Evolutionary conservation across 768 basidiomycete genomes (phyloP).

Genomic region (Suillus discolor): DNA sequence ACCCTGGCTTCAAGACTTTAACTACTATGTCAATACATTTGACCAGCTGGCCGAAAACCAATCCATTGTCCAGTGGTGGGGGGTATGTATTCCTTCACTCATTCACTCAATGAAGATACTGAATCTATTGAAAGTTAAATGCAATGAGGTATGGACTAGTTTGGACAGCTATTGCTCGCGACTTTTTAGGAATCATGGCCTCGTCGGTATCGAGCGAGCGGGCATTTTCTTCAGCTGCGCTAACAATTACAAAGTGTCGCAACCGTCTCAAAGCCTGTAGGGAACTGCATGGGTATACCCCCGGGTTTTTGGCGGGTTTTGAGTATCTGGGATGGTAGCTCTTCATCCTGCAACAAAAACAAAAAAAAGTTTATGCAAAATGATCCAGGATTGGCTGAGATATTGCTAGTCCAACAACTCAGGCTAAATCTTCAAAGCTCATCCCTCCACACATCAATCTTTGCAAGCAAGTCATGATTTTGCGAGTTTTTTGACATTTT

Average conservation of each 20-base stretch:
- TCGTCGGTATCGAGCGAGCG: slow-evolving; percentile 39
- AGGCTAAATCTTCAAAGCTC: no score
- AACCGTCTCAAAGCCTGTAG: slow-evolving; percentile 37
- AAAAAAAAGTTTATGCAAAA: no score
- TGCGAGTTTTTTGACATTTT: no score
- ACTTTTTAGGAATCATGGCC: slow-evolving; percentile 41
- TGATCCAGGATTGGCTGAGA: no score
- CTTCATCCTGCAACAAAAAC: no score
- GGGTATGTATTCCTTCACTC: slow-evolving; percentile 19
- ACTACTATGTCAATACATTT: slow-evolving; percentile 23
- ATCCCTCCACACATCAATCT: no score
- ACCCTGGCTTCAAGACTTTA: slow-evolving; percentile 26
- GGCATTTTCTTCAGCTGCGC: slow-evolving; percentile 41
- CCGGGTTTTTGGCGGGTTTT: no score
- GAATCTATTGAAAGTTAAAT: slow-evolving; percentile 24
- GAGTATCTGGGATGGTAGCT: no score
- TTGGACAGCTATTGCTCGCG: slow-evolving; percentile 38
- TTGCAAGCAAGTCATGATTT: no score
- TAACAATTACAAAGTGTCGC: slow-evolving; percentile 37
- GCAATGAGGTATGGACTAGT: slow-evolving; percentile 23
- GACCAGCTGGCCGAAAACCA: slow-evolving; percentile 12
- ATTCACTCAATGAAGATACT: background rate
- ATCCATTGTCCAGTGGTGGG: slow-evolving; percentile 37
- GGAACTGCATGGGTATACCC: no score
- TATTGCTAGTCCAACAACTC: no score